Conservation (phyloP, 768 basidiomycete species). For the Heimioporus sp. region DNA sequence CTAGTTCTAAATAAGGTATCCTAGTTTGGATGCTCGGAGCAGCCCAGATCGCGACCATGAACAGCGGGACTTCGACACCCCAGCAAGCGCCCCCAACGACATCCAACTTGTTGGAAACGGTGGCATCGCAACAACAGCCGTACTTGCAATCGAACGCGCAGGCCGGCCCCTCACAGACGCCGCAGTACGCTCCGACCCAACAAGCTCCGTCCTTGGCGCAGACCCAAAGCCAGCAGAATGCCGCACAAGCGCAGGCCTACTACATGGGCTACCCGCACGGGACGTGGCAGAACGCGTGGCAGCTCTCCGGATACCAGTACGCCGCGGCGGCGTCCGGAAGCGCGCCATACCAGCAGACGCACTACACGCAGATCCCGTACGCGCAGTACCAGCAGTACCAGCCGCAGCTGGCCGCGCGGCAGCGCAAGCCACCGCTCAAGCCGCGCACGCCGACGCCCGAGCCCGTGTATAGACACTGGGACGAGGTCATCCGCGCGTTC, state of each 20-base stretch:
- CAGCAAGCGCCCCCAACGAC: slow-evolving; percentile 20
- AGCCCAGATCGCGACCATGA: slow-evolving; percentile 26
- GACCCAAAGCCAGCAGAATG: slow-evolving; percentile 24
- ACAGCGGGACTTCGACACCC: slow-evolving; percentile 39
- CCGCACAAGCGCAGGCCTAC: slow-evolving; percentile 29
- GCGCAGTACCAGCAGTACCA: slow-evolving; percentile 34
- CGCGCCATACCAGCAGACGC: slow-evolving; percentile 33
- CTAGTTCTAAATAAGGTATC: background rate
- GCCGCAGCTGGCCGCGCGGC: slow-evolving; percentile 24
- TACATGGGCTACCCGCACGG: slow-evolving; percentile 35
- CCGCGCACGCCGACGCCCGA: slow-evolving; percentile 38
- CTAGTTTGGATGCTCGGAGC: slow-evolving; percentile 7
- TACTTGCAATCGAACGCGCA: slow-evolving; percentile 16
- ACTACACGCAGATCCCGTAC: slow-evolving; percentile 34
- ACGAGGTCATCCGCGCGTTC: slow-evolving; percentile 53
- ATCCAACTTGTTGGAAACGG: slow-evolving; percentile 8
- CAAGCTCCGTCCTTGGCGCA: slow-evolving; percentile 17
- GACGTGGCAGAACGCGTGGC: slow-evolving; percentile 34
- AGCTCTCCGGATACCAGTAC: slow-evolving; percentile 33
- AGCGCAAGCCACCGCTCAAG: slow-evolving; percentile 27
- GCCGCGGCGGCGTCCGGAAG: slow-evolving; percentile 22
- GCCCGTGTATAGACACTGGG: slow-evolving; percentile 59
- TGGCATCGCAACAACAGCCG: slow-evolving; percentile 3
- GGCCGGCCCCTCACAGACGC: slow-evolving; percentile 16
- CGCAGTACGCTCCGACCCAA: slow-evolving; percentile 21